A percentile compares a stretch with the other conserved stretches of the same genome.
These are phyloP conservation scores for Mucor saturninus DNA, from an alignment of 371 early-diverging fungal species.

Conservation along the genomic window DNA sequence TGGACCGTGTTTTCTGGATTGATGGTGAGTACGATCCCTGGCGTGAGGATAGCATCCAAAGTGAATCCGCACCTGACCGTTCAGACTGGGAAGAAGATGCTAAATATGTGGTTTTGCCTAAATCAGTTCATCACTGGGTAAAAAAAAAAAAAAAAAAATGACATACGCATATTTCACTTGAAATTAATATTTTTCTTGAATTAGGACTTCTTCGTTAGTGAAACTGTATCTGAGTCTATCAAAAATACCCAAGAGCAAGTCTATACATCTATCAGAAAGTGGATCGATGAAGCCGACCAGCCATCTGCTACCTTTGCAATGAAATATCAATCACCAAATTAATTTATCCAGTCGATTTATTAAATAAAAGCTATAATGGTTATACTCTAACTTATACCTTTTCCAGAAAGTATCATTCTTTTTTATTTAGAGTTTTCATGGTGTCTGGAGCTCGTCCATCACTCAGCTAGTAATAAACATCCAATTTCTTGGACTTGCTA, in stretches of 20 bases:
- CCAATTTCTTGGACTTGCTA: no score
- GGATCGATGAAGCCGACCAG: conserved; percentile 14
- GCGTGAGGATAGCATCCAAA: conserved; percentile 53
- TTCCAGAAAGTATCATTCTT: no score
- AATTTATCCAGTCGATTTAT: not conserved
- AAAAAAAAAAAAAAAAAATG: conserved; percentile 1
- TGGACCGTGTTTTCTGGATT: conserved; percentile 58
- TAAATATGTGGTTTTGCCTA: conserved; percentile 25
- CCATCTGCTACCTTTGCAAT: not conserved
- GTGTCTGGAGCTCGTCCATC: no score
- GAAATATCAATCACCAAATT: conserved; percentile 2
- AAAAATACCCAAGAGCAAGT: conserved; percentile 27
- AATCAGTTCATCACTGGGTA: conserved; percentile 40
- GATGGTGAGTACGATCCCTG: conserved; percentile 72
- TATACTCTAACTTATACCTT: no score
- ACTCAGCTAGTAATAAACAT: no score
- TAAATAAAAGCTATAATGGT: no score
- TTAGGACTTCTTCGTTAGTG: conserved; percentile 29
- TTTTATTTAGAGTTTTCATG: no score
- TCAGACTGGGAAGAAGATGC: conserved; percentile 28
- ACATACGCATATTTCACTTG: not conserved
- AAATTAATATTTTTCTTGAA: not conserved
- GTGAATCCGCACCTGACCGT: conserved; percentile 33
- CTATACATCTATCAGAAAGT: conserved; percentile 14
- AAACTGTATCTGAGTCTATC: conserved; percentile 18